Base-by-base conservation (phyloP, 1,284 basidiomycete genomes). In the Boletus sp. region DNA sequence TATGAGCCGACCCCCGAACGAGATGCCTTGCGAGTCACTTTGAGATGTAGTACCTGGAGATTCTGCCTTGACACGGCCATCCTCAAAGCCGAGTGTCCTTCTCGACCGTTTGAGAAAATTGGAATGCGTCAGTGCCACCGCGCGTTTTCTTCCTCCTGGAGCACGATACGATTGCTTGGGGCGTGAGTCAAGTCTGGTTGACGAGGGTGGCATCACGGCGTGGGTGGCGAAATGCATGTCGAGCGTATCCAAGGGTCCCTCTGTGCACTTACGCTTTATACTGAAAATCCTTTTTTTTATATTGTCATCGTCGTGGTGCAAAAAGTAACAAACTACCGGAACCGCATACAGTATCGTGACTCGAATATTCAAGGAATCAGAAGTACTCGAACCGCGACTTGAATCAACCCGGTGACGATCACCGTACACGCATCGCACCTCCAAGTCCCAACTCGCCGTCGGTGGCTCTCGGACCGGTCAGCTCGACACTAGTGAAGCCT, bases 31-130 rank as follows among this genome's bases (percentile, higher is more conserved):
- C 27, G 46, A 37, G 19, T 21, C 43, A 44, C 23, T 14, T n/a
- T n/a, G 14, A 43, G 23, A 68, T 76, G 47, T 48, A 86, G n/a
- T n/a, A n/a, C 86, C 79, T 90, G 83, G n/a, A 92, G 80, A 52
- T 80, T 83, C 66, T 81, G 81, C 66, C 83, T 81, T 59, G 77
- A 71, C 60, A 77, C 73, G 54, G n/a, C 81, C 83, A 68, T 90
- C 83, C 48, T 87, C n/a, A n/a, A n/a, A n/a, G 78, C 89, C 89
- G 92, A 47, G 79, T 82, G 33, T 79, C 80, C 31, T 80, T 76
- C 64, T 91, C 90, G n/a, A 92, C 84, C 0, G 90, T 92, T 67
- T 87, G 85, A 0, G 88, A 89, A 71, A 90, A 91, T 70, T 90
- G 85, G 67, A 92, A 92, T 37, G 92, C 81, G 55, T 86, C 86